These are phyloP conservation scores for Aspergillus sp. DNA, from an alignment of 2,329 filamentous ascomycete species.

Conservation along the genomic window DNA sequence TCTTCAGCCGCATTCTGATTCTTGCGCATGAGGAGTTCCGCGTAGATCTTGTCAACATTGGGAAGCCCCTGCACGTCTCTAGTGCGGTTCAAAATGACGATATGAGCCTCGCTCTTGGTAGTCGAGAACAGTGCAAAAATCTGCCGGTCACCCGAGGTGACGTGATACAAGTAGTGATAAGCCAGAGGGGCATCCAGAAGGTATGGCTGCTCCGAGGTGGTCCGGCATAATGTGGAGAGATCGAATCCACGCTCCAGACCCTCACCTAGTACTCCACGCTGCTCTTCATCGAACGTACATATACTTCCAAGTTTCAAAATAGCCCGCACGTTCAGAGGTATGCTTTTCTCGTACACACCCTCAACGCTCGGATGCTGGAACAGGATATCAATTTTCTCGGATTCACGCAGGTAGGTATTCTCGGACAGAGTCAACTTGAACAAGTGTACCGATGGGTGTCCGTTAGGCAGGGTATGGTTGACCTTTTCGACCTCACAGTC, in stretches of 20 bases:
- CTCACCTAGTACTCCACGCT: constrained; percentile 85
- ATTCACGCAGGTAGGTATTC: constrained; percentile 79
- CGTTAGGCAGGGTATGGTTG: constrained; percentile 88
- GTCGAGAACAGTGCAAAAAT: constrained; percentile 94
- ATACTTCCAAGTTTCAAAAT: constrained; percentile 85
- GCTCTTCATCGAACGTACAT: constrained; percentile 89
- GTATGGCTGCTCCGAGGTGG: constrained; percentile 68
- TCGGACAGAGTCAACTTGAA: constrained; percentile 93
- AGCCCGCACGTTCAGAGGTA: constrained; percentile 82
- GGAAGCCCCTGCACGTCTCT: constrained; percentile 82
- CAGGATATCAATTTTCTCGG: constrained; percentile 74
- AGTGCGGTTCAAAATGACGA: constrained; percentile 81
- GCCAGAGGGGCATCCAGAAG: constrained; percentile 70
- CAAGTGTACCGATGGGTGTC: constrained; percentile 87
- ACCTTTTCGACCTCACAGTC: constrained; percentile 91
- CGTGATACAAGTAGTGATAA: constrained; percentile 91
- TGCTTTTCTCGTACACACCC: constrained; percentile 92
- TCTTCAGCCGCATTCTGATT: constrained; percentile 66
- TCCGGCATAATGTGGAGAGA: constrained; percentile 68
- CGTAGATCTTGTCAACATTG: constrained; percentile 85
- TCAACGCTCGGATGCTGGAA: constrained; percentile 94
- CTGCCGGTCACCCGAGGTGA: constrained; percentile 84
- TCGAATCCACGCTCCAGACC: constrained; percentile 94
- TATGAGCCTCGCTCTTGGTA: constrained; percentile 71
- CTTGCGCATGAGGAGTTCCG: constrained; percentile 64